Percentiles rank a stretch among this genome's conserved stretches.
phyloP scores from a whole-genome alignment of 2,329 filamentous ascomycete species.

The Trichophyton simii region DNA sequence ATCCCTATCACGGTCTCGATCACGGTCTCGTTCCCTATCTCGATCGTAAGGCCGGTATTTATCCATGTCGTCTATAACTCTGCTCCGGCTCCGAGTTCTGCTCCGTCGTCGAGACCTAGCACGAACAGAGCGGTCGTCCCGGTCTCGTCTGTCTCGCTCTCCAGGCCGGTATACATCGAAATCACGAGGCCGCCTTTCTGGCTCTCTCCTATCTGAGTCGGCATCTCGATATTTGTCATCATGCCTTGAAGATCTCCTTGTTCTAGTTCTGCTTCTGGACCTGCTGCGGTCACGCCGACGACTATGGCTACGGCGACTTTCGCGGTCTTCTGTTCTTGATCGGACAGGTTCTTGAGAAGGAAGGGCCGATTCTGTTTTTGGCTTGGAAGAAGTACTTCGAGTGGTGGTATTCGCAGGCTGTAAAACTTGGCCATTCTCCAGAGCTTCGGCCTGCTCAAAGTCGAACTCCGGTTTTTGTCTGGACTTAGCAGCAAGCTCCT shows the following conservation, averaged over 20 bases:
- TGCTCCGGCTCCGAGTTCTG: constrained; percentile 23
- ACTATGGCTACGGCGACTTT: constrained; percentile 5
- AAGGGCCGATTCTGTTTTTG: constrained; percentile 5
- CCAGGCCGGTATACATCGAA: constrained; percentile 14
- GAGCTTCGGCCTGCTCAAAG: constrained; percentile 34
- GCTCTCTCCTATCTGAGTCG: constrained; percentile 7
- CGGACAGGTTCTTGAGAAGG: neutral
- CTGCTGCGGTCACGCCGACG: constrained; percentile 19
- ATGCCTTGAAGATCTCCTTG: constrained; percentile 16
- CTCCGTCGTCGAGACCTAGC: constrained; percentile 23
- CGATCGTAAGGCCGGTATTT: constrained; percentile 3
- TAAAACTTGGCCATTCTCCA: constrained; percentile 18
- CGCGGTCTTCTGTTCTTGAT: constrained; percentile 4
- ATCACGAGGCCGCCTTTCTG: constrained; percentile 9
- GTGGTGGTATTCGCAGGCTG: neutral
- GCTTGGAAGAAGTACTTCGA: neutral
- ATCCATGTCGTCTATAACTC: constrained; percentile 15
- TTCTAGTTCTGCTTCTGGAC: constrained; percentile 17
- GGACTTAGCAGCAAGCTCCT: constrained; percentile 42
- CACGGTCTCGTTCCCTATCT: constrained; percentile 8
- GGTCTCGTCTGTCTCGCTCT: constrained; percentile 12
- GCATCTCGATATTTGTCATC: constrained; percentile 10
- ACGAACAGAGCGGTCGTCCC: constrained; percentile 24
- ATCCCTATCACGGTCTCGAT: constrained; percentile 16
- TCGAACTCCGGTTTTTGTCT: constrained; percentile 41